Conservation (phyloP, 495 filamentous ascomycete species). For the Aspergillus hancockii region DNA sequence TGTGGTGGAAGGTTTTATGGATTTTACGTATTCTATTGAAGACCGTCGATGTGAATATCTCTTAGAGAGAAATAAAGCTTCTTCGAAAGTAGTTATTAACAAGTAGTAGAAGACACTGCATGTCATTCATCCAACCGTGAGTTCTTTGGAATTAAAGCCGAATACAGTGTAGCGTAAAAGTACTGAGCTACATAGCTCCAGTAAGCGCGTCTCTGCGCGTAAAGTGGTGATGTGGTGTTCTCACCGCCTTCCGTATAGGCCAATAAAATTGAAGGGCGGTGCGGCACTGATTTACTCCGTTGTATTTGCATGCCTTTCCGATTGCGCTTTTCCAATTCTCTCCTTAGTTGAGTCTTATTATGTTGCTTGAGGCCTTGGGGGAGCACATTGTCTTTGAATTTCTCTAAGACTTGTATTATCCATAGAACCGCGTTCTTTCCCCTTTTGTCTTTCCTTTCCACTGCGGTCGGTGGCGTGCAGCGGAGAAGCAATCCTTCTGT, state of each 20-base stretch:
- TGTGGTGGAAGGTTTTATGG: slow-evolving; percentile 27
- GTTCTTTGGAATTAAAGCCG: not conserved
- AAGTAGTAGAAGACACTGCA: not conserved
- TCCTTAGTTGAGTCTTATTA: not conserved
- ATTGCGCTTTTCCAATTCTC: slow-evolving; percentile 4
- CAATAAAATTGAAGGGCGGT: slow-evolving; percentile 10
- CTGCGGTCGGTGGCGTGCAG: slow-evolving; percentile 2
- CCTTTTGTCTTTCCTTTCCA: not conserved
- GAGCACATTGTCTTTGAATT: not conserved
- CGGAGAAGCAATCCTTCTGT: slow-evolving; percentile 2
- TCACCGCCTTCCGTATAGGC: slow-evolving; percentile 22
- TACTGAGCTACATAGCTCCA: not conserved
- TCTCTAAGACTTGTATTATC: not conserved
- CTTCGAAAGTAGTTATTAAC: slow-evolving; percentile 1
- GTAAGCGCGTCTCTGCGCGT: slow-evolving; percentile 27
- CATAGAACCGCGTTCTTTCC: not conserved
- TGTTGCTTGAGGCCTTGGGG: not conserved
- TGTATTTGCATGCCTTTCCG: slow-evolving; percentile 5
- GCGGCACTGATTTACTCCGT: slow-evolving; percentile 12
- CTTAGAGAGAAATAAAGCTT: not conserved
- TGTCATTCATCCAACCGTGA: no score
- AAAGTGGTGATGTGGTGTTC: slow-evolving; percentile 22
- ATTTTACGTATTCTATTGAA: slow-evolving; percentile 33
- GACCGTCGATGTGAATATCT: slow-evolving; percentile 25
- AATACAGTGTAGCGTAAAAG: not conserved